Percentiles rank a stretch among this genome's conserved stretches.
Evolutionary conservation across 2,329 filamentous ascomycete species (phyloP).

Genomic region (Aschersonia sp.): DNA sequence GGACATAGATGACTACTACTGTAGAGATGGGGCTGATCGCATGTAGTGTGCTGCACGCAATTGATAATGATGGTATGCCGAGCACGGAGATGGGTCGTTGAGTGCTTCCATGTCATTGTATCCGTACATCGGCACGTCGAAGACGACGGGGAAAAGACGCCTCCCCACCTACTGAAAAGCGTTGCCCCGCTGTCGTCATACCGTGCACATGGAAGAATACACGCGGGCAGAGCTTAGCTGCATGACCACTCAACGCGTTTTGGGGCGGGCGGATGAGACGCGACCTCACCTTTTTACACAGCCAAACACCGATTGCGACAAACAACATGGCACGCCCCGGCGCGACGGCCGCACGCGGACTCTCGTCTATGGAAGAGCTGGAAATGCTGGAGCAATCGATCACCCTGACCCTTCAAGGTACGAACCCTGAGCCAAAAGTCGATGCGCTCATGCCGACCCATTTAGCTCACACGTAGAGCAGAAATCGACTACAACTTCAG

Average conservation of each 20-base stretch:
- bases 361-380: conserved; percentile 86
- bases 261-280: neutral
- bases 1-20: conserved; percentile 58
- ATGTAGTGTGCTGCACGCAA: no score
- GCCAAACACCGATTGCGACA: neutral
- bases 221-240: no score
- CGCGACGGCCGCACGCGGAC: conserved; percentile 29
- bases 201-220: no score
- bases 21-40: conserved; percentile 8
- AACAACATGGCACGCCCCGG: conserved; percentile 33
- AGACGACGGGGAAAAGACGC: neutral
- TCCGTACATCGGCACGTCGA: neutral
- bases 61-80: no score
- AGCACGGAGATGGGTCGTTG: no score
- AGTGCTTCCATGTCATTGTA: no score
- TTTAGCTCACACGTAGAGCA: conserved; percentile 17
- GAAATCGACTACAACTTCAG: conserved; percentile 99
- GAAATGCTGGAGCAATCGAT: conserved; percentile 95
- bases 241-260: no score
- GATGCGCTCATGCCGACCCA: neutral
- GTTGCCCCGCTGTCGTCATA: neutral
- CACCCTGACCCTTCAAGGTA: conserved; percentile 85
- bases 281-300: neutral
- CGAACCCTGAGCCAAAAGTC: neutral
- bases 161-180: no score